Evolutionary conservation across 1,284 basidiomycete species (phyloP), one percentile per base, ranked within the genome.

Genomic region (Leucoagaricus sp.): DNA sequence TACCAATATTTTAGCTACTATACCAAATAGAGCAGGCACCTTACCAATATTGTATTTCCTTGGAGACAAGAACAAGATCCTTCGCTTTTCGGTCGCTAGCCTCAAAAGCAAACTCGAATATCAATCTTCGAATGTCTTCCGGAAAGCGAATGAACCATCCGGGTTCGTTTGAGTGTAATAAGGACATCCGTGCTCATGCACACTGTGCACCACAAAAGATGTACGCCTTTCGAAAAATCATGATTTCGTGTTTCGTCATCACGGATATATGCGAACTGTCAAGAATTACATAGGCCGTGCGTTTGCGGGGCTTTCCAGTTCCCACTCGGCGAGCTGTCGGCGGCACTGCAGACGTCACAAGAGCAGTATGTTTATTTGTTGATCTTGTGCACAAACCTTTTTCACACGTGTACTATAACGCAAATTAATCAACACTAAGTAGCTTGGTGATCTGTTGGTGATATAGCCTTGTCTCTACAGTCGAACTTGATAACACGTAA

Each of bases 91-190:
- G 21, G 3, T 19, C 19, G 12, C 45, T 46, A 6, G 13, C 45
- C 13, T 46, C 45, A n/a, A 46, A 46, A 26, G 45, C 45, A n/a
- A 28, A n/a, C 23, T 46, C 45, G 45, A 46, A 46, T 28, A 46
- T 29, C 15, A 29, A 26, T 13, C 45, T 46, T n/a, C 28, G 45
- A 17, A 46, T 29, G n/a, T 46, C 45, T 25, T 7, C 25, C 19
- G 45, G 45, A 15, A 46, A 15, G 4, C n/a, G n/a, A 8, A 15
- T 13, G 26, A 46, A 46, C 36, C 36, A 38, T 5, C 13, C 15
- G 15, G 17, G 17, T 9, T 10, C 17, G 13, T 4, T 38, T n/a
- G 17, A 15, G 8, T 13, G 36, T n/a, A 4, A n/a, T 13, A n/a
- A n/a, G 4, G 4, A 4, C 13, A 13, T 4, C 17, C 17, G 36